These are phyloP conservation scores for Macrophomina tecta DNA, from an alignment of 2,329 filamentous ascomycete species.

Conservation along the genomic window DNA sequence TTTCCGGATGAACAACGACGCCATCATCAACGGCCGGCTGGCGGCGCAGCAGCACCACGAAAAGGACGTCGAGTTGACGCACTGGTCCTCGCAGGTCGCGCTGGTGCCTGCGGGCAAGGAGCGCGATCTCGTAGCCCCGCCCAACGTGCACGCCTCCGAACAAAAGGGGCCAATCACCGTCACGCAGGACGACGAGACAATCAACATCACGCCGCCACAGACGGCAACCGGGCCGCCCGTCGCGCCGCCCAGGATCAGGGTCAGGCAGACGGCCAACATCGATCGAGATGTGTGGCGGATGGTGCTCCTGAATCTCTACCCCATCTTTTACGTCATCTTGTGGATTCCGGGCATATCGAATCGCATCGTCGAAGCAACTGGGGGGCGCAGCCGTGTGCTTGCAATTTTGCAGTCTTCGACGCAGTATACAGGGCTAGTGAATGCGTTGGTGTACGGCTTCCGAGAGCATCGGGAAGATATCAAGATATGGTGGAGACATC, in stretches of 20 bases:
- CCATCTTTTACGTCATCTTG: constrained; percentile 40
- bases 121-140: too few species aligned
- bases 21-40: not conserved
- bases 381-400: constrained; percentile 27
- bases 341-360: constrained; percentile 42
- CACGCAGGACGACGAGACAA: not conserved
- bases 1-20: not conserved
- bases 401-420: constrained; percentile 34
- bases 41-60: not conserved
- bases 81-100: not conserved
- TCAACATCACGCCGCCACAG: not conserved
- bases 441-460: constrained; percentile 33
- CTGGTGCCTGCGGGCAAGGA: not conserved
- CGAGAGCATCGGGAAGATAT: constrained; percentile 30
- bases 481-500: not conserved
- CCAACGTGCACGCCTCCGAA: not conserved
- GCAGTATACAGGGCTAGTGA: constrained; percentile 34
- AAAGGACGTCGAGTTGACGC: not conserved
- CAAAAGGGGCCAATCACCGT: not conserved
- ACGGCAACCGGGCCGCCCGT: not conserved
- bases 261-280: constrained; percentile 28
- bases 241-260: not conserved
- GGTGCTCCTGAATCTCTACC: constrained; percentile 42
- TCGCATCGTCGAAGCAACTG: constrained; percentile 33
- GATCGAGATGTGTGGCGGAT: constrained; percentile 36